Evolutionary conservation across 1,139 yeast species (phyloP).

Genomic region (Debaryomyces fabryi): DNA sequence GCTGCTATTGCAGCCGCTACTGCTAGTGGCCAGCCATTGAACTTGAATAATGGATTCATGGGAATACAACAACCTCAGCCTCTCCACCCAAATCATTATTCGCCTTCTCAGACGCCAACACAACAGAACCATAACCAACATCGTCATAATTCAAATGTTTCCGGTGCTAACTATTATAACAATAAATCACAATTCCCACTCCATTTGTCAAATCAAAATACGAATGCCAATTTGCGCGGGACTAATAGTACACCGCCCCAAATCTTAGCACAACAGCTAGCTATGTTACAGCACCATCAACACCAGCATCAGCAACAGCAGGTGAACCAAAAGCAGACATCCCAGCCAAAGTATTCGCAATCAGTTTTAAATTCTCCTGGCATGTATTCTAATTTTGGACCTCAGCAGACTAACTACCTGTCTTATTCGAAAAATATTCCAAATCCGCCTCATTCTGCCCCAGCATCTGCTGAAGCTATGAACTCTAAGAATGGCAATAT

Average conservation of each 20-base stretch:
- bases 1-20: slow-evolving; percentile 58
- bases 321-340: slow-evolving; percentile 10
- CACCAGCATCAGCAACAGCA: slow-evolving; percentile 12
- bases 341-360: slow-evolving; percentile 23
- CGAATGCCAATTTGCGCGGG: slow-evolving; percentile 18
- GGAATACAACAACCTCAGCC: slow-evolving; percentile 36
- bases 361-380: slow-evolving; percentile 29
- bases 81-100: slow-evolving; percentile 19
- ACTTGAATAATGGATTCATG: slow-evolving; percentile 32
- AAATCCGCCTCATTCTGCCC: slow-evolving; percentile 16
- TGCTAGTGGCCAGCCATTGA: slow-evolving; percentile 53
- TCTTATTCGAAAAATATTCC: slow-evolving; percentile 13
- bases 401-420: slow-evolving; percentile 14
- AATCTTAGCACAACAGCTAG: slow-evolving; percentile 23
- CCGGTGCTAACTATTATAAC: slow-evolving; percentile 1
- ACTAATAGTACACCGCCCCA: slow-evolving; percentile 24
- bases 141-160: slow-evolving; percentile 3
- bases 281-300: slow-evolving; percentile 25
- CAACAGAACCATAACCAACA: slow-evolving; percentile 9
- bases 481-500: slow-evolving; percentile 2
- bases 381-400: slow-evolving; percentile 25
- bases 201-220: slow-evolving; percentile 12
- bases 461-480: slow-evolving; percentile 10
- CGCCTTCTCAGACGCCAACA: slow-evolving; percentile 11
- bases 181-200: slow-evolving; percentile 12